phyloP scores from a whole-genome alignment of 352 stramenopile genomes.

The Globisporangium alternatum region DNA sequence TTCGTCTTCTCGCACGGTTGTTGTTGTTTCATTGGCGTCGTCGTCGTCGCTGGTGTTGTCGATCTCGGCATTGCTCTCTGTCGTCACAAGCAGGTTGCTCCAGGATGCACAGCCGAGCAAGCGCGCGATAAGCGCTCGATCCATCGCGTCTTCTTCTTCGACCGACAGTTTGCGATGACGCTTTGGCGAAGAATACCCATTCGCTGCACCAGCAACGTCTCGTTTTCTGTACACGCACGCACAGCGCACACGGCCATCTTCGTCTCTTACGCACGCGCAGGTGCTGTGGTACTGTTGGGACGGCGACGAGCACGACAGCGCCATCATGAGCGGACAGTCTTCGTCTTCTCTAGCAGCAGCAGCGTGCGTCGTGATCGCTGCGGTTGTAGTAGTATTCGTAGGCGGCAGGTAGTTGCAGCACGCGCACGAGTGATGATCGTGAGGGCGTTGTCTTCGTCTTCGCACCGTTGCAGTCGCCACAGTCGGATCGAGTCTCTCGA shows the following conservation, averaged over 20 bases:
- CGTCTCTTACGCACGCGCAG: neutral
- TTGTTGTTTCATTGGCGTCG: neutral
- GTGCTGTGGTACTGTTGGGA: slow-evolving; percentile 5
- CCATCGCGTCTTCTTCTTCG: slow-evolving; percentile 1
- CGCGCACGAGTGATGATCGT: neutral
- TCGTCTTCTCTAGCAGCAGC: neutral
- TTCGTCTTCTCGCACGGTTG: neutral
- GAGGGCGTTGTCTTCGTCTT: neutral
- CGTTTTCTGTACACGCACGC: neutral
- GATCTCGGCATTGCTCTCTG: neutral
- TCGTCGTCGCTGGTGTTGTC: neutral
- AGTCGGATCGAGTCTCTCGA: neutral
- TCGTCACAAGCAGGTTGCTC: neutral
- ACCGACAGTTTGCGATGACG: neutral
- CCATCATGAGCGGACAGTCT: neutral
- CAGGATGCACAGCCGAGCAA: slow-evolving; percentile 12
- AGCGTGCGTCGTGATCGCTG: neutral
- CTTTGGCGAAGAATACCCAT: neutral
- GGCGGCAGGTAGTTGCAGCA: no score
- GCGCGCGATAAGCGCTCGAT: neutral
- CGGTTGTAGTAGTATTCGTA: neutral
- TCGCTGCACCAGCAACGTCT: neutral
- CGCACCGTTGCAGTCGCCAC: neutral
- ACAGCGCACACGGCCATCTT: neutral
- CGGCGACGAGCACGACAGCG: slow-evolving; percentile 4